A percentile compares a stretch with the other conserved stretches of the same genome.
These are phyloP conservation scores for Xylaria sp. DNA, from an alignment of 2,329 filamentous ascomycete species.

Conservation along the genomic window DNA sequence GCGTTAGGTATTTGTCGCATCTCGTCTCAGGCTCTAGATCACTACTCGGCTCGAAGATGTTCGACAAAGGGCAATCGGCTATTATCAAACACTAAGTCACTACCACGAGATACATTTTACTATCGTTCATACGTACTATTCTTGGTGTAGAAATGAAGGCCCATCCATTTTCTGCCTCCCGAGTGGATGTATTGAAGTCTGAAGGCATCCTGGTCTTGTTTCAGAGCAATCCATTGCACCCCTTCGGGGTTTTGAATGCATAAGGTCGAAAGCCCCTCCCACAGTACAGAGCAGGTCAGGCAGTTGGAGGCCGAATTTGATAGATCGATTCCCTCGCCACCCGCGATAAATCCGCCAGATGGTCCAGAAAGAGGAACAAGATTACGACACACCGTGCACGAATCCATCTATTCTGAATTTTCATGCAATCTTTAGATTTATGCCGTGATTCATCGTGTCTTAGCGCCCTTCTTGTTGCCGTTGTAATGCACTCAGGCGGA, in stretches of 20 bases:
- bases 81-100: conserved; percentile 13
- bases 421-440: not conserved
- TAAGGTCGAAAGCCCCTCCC: not conserved
- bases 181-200: not conserved
- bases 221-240: not conserved
- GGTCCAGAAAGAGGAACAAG: not conserved
- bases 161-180: not conserved
- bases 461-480: no score
- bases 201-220: not conserved
- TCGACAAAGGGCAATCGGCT: conserved; percentile 33
- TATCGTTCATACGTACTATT: not conserved
- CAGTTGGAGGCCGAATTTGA: not conserved
- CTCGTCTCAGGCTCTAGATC: conserved; percentile 34
- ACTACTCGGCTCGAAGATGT: conserved; percentile 32
- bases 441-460: not conserved
- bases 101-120: not conserved
- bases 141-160: not conserved
- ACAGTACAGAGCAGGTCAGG: not conserved
- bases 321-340: not conserved
- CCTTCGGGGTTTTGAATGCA: not conserved
- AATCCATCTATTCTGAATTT: not conserved
- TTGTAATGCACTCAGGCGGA: not conserved
- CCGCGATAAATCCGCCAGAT: not conserved
- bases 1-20: conserved; percentile 26
- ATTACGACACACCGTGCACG: not conserved